Evolutionary conservation across 2,329 filamentous ascomycete species (phyloP).

Genomic region (Colletotrichum spaethianum): DNA sequence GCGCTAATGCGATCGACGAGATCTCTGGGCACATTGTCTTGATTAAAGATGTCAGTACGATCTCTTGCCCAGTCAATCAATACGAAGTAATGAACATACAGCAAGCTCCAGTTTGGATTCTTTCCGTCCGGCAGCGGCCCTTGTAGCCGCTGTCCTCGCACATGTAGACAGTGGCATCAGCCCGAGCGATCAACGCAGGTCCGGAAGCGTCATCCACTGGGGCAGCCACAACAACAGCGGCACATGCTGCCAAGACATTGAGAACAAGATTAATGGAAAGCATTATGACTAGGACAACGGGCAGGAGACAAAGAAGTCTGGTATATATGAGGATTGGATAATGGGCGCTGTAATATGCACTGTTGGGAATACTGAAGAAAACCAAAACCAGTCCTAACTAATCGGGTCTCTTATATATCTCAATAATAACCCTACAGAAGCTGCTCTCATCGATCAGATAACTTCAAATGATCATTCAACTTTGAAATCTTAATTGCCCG

Average conservation of each 20-base stretch:
- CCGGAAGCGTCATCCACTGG: not conserved
- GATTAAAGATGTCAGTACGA: not conserved
- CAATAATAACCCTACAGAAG: not conserved
- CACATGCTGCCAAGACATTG: not conserved
- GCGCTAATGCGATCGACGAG: not conserved
- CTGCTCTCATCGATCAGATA: no score
- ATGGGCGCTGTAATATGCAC: no score
- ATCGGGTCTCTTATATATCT: not conserved
- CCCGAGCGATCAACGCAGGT: not conserved
- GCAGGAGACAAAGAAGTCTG: not conserved
- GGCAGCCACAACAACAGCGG: not conserved
- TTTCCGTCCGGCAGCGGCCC: not conserved
- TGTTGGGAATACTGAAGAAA: no score
- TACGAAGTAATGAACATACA: not conserved
- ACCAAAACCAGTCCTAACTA: no score
- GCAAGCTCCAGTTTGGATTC: not conserved
- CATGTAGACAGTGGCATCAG: not conserved
- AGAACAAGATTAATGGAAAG: not conserved
- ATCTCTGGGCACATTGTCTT: not conserved
- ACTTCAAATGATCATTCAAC: not conserved
- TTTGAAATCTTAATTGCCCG: not conserved
- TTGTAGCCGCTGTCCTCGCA: not conserved
- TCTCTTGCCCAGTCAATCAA: no score
- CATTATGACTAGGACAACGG: not conserved
- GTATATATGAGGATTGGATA: no score